Evolutionary conservation across 2,329 filamentous ascomycete genomes (phyloP).

Genomic region (Pezicula carpinea): DNA sequence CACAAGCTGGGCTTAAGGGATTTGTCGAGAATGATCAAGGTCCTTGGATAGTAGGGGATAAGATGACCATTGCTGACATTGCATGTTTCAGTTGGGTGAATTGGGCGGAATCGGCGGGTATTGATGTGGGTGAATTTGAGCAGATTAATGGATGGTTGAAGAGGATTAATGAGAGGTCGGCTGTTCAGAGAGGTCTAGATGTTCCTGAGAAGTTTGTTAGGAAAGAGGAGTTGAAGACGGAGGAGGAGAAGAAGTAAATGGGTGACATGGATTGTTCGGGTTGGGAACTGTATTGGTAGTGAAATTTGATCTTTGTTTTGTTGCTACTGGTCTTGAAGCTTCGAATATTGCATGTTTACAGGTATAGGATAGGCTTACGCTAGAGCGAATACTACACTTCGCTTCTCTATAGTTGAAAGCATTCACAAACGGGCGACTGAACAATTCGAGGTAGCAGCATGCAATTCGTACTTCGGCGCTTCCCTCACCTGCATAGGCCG

Average conservation of each 20-base stretch:
- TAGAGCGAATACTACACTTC: too few relatives aligned
- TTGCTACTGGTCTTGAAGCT: too few relatives aligned
- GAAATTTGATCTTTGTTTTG: too few relatives aligned
- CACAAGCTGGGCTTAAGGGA: conserved; percentile 9
- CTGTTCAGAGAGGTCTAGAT: conserved; percentile 68
- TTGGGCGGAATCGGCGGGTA: conserved; percentile 35
- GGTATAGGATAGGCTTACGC: too few relatives aligned
- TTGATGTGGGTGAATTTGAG: conserved; percentile 25
- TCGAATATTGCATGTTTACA: too few relatives aligned
- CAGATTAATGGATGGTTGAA: conserved; percentile 70
- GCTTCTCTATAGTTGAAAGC: too few relatives aligned
- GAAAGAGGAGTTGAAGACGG: conserved; percentile 36
- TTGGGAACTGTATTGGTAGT: neutral
- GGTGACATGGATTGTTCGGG: neutral
- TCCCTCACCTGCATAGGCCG: too few relatives aligned
- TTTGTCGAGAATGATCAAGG: conserved; percentile 17
- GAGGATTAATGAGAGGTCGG: conserved; percentile 61
- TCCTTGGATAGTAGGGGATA: conserved; percentile 57
- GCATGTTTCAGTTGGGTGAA: conserved; percentile 47
- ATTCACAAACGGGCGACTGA: too few relatives aligned
- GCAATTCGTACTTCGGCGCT: too few relatives aligned
- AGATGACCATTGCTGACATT: conserved; percentile 69
- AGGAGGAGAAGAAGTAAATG: conserved; percentile 36
- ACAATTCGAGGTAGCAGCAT: too few relatives aligned
- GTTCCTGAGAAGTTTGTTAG: conserved; percentile 56